phyloP scores from a whole-genome alignment of 345 rosid species.

The Hirschfeldia incana region DNA sequence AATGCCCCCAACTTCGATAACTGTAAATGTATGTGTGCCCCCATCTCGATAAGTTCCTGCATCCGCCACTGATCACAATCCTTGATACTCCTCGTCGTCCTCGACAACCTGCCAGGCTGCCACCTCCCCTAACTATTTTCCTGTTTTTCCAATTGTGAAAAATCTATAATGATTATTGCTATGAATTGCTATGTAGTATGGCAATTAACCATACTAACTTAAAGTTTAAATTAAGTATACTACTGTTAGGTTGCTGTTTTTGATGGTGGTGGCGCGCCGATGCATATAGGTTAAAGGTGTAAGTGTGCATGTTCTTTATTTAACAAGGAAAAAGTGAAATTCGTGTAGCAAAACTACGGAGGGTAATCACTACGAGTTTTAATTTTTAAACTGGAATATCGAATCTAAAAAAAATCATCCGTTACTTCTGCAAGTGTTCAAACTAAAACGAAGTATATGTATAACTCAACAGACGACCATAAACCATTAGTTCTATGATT shows the following conservation, averaged over 20 bases:
- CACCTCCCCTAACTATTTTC: constrained; percentile 32
- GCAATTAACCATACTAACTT: constrained; percentile 13
- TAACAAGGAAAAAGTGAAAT: constrained; percentile 3
- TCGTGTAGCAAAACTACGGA: not conserved
- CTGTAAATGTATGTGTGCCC: no score
- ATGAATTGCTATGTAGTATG: not conserved
- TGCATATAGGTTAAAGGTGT: constrained; percentile 9
- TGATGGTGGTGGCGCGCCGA: constrained; percentile 31
- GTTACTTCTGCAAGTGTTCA: not conserved
- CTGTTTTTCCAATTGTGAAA: not conserved
- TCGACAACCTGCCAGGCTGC: not conserved
- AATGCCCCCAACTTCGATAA: no score
- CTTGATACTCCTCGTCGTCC: constrained; percentile 27
- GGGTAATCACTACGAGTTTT: not conserved
- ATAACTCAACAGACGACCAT: not conserved
- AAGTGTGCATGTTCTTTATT: constrained; percentile 29
- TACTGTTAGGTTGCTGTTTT: constrained; percentile 28
- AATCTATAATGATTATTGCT: not conserved
- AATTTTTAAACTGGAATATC: no score
- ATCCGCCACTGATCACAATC: not conserved
- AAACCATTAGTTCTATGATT: not conserved
- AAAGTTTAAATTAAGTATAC: not conserved
- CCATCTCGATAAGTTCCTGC: no score
- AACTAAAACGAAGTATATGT: not conserved
- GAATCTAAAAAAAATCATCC: not conserved